Evolutionary conservation across 371 early-diverging fungal species (phyloP), one percentile per base, ranked within the genome.

Genomic region (Actinomucor elegans): DNA sequence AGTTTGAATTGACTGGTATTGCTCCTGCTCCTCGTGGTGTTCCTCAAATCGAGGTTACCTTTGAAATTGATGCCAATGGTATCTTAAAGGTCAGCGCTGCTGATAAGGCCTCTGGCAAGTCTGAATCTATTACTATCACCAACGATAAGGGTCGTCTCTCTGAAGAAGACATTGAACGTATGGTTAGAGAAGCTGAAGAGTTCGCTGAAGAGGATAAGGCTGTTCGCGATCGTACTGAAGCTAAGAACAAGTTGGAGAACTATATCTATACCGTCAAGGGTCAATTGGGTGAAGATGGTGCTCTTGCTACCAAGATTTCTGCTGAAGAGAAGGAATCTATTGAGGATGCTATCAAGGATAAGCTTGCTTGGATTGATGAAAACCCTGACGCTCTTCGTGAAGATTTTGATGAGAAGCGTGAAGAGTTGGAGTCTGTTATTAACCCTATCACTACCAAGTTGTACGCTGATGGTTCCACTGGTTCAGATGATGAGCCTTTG

Each of bases 61-160:
- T 99, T 67, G 97, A 98, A 80, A 88, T 97, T 63, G 98, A 99
- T 75, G 95, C 96, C 65, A 94, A 99, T 75, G 98, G 99, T 77
- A 97, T 98, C 69, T 91, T 94, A 64, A 96, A 93, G 80, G 97
- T 99, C 62, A 77, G 87, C 53, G 99, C 99, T 64, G 88, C 91
- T 68, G 99, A 99, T 81, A 89, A 91, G 85, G 91, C 91, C 59
- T 96, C 98, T 71, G 92, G 94, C 68, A 89, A 89, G 71, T 90
- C 91, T 71, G 94, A 94, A 75, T 89, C 90, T 70, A 92, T 96
- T 73, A 87, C 93, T 62, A 92, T 99, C 69, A 90, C 93, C 65
- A 97, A 97, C 56, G 93, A 94, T 44, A 93, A 94, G 70, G 99
- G 99, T 52, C 91, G 77, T 84, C 86, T 99, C 14, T 92, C 90